A percentile compares a stretch with the other conserved stretches of the same genome.
Conservation (phyloP, 352 stramenopile genomes). For the Elongisporangium undulatum region DNA sequence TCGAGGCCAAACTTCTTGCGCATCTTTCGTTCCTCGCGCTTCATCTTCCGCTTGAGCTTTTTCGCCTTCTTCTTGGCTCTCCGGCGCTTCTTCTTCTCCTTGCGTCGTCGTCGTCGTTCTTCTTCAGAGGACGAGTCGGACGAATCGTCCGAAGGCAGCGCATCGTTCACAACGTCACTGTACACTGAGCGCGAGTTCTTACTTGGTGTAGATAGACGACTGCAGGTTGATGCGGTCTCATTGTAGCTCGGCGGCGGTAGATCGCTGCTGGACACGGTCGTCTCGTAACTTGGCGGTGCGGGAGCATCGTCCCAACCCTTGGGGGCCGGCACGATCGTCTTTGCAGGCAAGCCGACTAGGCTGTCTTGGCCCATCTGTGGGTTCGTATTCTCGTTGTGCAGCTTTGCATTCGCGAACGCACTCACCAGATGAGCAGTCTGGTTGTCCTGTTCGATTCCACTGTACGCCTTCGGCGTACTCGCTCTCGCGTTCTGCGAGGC, state of each 20-base stretch:
- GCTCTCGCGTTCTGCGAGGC: background rate
- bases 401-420: background rate
- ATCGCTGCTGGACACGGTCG: background rate
- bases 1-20: conserved; percentile 5
- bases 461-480: background rate
- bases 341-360: background rate
- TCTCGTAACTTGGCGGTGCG: background rate
- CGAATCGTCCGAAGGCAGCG: conserved; percentile 26
- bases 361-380: background rate
- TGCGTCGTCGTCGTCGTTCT: background rate
- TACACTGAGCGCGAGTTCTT: background rate
- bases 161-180: conserved; percentile 24
- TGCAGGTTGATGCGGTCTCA: background rate
- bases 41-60: conserved; percentile 17
- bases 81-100: conserved; percentile 9
- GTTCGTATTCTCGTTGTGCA: background rate
- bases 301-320: background rate
- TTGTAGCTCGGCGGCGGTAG: background rate
- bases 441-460: background rate
- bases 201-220: background rate
- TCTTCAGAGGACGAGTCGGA: conserved; percentile 14
- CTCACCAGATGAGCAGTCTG: background rate
- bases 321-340: background rate
- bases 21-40: conserved; percentile 4
- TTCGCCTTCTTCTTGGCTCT: conserved; percentile 17